A percentile compares a stretch with the other conserved stretches of the same genome.
These are phyloP conservation scores for Ceratonia siliqua DNA, from an alignment of 306 rosid species.

Conservation along the genomic window DNA sequence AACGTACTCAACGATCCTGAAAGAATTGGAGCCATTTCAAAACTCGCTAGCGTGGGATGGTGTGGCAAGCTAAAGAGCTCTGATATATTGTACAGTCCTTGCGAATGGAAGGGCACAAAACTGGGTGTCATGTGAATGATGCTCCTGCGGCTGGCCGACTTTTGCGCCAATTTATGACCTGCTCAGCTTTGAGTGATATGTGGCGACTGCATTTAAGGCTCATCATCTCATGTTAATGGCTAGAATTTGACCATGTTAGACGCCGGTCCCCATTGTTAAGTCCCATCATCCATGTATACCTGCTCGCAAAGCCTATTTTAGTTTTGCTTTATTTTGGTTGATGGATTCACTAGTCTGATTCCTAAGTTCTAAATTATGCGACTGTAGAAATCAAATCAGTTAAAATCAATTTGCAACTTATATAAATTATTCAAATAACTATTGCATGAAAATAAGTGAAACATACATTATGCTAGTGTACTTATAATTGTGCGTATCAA, in stretches of 20 bases:
- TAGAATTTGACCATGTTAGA: not conserved
- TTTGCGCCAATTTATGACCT: not conserved
- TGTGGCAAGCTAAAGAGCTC: not conserved
- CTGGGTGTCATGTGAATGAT: constrained; percentile 21
- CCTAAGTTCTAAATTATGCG: not conserved
- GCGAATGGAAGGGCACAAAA: not conserved
- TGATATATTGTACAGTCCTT: constrained; percentile 33
- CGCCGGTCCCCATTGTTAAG: not conserved
- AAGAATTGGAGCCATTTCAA: not conserved
- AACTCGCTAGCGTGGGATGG: constrained; percentile 20
- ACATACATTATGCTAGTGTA: not conserved
- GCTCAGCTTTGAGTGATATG: not conserved
- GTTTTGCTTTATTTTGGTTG: not conserved
- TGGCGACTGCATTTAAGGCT: not conserved
- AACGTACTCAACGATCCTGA: not conserved
- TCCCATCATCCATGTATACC: not conserved
- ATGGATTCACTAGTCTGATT: not conserved
- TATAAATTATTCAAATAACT: not conserved
- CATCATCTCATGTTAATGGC: not conserved
- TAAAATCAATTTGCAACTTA: not conserved
- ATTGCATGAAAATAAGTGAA: not conserved
- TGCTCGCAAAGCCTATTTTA: not conserved
- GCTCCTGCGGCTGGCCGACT: constrained; percentile 22
- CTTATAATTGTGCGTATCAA: not conserved
- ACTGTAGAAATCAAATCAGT: not conserved